Conservation (phyloP, 164 flowering plant species). For the Paratinospora sagittata region DNA sequence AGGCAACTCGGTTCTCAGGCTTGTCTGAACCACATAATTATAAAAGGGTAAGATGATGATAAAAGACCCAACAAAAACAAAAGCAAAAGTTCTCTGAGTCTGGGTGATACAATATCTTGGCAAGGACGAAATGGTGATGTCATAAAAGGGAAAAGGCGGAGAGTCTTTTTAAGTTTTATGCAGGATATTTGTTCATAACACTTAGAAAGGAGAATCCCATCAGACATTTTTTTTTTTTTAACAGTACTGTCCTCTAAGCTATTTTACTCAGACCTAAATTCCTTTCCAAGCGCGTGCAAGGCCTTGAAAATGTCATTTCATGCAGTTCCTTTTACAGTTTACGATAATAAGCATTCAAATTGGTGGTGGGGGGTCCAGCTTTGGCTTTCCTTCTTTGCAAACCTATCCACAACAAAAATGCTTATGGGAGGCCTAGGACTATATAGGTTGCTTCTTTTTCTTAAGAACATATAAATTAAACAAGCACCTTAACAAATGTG, state of each 20-base stretch:
- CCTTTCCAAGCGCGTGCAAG: slow-evolving; percentile 16
- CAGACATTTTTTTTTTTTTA: slow-evolving; percentile 4
- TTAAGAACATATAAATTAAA: no score
- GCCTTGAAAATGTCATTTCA: background rate
- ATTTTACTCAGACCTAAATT: no score
- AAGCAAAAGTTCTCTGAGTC: no score
- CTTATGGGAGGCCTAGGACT: no score
- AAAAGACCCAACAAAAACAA: slow-evolving; percentile 4
- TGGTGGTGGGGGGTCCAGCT: background rate
- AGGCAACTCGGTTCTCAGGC: no score
- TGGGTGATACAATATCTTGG: no score
- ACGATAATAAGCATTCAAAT: background rate
- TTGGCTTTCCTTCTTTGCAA: slow-evolving; percentile 1
- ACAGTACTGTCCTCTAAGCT: no score
- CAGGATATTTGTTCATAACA: background rate
- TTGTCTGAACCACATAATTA: background rate
- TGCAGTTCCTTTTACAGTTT: slow-evolving; percentile 7
- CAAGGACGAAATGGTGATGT: no score
- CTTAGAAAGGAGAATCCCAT: slow-evolving; percentile 2
- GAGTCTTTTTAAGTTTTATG: background rate
- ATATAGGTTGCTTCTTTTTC: no score
- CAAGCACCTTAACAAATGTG: background rate
- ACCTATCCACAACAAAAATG: no score
- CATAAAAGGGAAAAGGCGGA: background rate
- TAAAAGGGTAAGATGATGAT: slow-evolving; percentile 4